Evolutionary conservation across 768 basidiomycete species (phyloP).

Genomic region (Rhizopogon roseolus): DNA sequence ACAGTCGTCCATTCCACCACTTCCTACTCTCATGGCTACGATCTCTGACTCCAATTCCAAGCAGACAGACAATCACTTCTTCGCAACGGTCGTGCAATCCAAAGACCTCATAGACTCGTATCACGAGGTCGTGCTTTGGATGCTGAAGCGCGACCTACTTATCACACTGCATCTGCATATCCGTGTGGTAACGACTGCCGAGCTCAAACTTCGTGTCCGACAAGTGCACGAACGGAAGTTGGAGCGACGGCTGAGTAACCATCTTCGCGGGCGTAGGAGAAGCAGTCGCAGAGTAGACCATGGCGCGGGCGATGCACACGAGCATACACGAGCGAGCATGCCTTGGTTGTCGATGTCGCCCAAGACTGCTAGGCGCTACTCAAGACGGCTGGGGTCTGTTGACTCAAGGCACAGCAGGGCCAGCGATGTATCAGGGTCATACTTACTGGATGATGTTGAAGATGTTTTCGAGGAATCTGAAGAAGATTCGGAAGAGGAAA

Average conservation of each 20-base stretch:
- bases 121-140: conserved; percentile 84
- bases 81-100: conserved; percentile 67
- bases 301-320: conserved; percentile 6
- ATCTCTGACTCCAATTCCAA: conserved; percentile 68
- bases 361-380: conserved; percentile 42
- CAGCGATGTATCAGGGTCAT: conserved; percentile 31
- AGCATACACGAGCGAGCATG: conserved; percentile 15
- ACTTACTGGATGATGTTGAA: conserved; percentile 27
- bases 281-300: conserved; percentile 13
- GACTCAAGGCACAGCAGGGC: conserved; percentile 40
- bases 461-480: conserved; percentile 29
- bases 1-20: conserved; percentile 55
- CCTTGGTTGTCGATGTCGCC: conserved; percentile 55
- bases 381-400: conserved; percentile 39
- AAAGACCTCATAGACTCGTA: conserved; percentile 68
- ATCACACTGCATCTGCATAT: conserved; percentile 83
- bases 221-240: conserved; percentile 32
- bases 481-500: conserved; percentile 41
- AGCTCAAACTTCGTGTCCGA: conserved; percentile 70
- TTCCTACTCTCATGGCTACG: conserved; percentile 68
- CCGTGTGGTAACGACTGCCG: conserved; percentile 72
- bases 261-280: conserved; percentile 16
- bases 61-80: conserved; percentile 69
- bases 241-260: conserved; percentile 21
- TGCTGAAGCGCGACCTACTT: conserved; percentile 83